phyloP scores from a whole-genome alignment of 352 stramenopile genomes.

The Phytophthora agathidicida region DNA sequence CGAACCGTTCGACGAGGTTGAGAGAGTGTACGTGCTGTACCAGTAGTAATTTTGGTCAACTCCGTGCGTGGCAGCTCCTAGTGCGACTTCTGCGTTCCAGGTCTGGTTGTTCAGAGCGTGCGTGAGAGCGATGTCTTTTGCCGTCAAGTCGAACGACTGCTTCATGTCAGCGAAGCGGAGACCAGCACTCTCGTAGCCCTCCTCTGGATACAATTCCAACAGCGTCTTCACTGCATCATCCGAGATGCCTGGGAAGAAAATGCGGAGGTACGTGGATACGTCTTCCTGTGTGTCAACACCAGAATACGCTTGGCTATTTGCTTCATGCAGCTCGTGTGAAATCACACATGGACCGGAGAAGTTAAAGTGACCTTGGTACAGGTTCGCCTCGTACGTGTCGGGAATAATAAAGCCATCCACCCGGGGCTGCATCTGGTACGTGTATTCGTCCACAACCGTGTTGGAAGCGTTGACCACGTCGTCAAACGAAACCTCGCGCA shows the following conservation, averaged over 20 bases:
- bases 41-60: constrained; percentile 35
- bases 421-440: constrained; percentile 31
- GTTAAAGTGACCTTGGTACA: constrained; percentile 42
- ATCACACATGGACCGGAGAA: constrained; percentile 36
- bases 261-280: constrained; percentile 23
- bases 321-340: constrained; percentile 30
- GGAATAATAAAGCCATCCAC: constrained; percentile 33
- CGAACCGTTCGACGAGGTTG: constrained; percentile 10
- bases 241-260: constrained; percentile 31
- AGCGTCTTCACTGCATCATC: constrained; percentile 27
- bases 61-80: constrained; percentile 17
- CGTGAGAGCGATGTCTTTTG: constrained; percentile 27
- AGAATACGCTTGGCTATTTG: constrained; percentile 11
- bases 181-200: constrained; percentile 25
- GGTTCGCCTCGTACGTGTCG: constrained; percentile 31
- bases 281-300: constrained; percentile 23
- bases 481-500: constrained; percentile 26
- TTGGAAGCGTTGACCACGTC: constrained; percentile 8
- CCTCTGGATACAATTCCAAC: constrained; percentile 26
- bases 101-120: constrained; percentile 32
- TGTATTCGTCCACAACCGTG: constrained; percentile 18
- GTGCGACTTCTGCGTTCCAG: constrained; percentile 29
- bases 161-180: constrained; percentile 35
- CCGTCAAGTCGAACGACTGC: constrained; percentile 28
- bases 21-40: constrained; percentile 29